Conservation (phyloP, 2,329 filamentous ascomycete species). For the Calonectria henricotiae region DNA sequence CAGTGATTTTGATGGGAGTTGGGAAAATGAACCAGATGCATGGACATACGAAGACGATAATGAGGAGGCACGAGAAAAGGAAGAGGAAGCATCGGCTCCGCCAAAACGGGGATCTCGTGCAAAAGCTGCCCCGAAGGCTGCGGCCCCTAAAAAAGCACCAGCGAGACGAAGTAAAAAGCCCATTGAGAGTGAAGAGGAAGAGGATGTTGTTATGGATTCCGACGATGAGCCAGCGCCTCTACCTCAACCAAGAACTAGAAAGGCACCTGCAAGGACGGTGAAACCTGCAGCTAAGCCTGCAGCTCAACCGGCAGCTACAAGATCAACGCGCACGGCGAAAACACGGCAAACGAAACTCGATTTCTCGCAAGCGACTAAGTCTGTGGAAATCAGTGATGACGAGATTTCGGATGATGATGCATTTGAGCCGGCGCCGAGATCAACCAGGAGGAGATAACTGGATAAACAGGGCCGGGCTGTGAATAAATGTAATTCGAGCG, state of each 20-base stretch:
- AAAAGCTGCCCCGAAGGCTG: conserved; percentile 63
- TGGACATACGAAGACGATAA: conserved; percentile 57
- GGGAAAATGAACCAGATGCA: conserved; percentile 84
- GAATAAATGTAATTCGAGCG: not conserved
- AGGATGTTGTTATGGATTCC: conserved; percentile 71
- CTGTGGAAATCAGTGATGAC: conserved; percentile 76
- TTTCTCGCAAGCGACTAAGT: conserved; percentile 61
- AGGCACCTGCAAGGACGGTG: conserved; percentile 45
- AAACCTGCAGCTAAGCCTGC: conserved; percentile 27
- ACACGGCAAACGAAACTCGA: conserved; percentile 57
- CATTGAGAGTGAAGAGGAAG: conserved; percentile 61
- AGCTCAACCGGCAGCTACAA: conserved; percentile 31
- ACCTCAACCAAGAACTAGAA: conserved; percentile 56
- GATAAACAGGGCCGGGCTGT: no score
- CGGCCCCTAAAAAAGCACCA: conserved; percentile 64
- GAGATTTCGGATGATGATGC: conserved; percentile 76
- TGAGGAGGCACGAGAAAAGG: conserved; percentile 38
- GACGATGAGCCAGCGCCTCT: conserved; percentile 60
- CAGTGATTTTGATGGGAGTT: conserved; percentile 88
- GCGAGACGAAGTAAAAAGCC: conserved; percentile 61
- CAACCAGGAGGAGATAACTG: conserved; percentile 54
- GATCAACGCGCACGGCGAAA: conserved; percentile 30
- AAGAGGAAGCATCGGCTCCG: conserved; percentile 55
- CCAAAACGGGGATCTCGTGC: conserved; percentile 52
- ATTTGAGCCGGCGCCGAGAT: conserved; percentile 69